Evolutionary conservation across 1,139 yeast genomes (phyloP).

Genomic region (Geotrichum cucujoidarum): DNA sequence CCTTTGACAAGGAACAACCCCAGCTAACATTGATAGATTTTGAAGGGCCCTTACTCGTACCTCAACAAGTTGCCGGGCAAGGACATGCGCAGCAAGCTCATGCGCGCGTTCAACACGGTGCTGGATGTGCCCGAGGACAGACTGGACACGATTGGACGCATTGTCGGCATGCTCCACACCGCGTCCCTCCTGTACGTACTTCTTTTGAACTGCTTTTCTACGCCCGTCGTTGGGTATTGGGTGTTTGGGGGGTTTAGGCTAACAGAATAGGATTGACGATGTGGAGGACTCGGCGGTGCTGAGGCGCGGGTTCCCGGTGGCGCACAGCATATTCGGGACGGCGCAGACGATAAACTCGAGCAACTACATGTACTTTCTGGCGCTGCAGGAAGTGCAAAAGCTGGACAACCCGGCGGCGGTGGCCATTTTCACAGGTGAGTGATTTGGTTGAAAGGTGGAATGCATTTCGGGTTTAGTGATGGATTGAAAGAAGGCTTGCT

Average conservation of each 20-base stretch:
- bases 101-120: conserved; percentile 48
- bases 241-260: neutral
- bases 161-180: conserved; percentile 57
- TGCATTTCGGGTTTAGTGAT: no score
- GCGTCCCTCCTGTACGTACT: conserved; percentile 48
- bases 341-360: conserved; percentile 81
- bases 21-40: conserved; percentile 29
- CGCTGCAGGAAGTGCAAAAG: conserved; percentile 49
- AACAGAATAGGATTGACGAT: conserved; percentile 54
- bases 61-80: conserved; percentile 52
- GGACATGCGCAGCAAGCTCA: conserved; percentile 47
- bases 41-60: conserved; percentile 52
- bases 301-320: conserved; percentile 72
- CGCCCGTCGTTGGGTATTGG: neutral
- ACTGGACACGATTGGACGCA: conserved; percentile 39
- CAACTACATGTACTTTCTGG: conserved; percentile 73
- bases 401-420: conserved; percentile 28
- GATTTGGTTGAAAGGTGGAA: neutral
- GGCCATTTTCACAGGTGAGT: conserved; percentile 27
- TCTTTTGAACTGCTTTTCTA: neutral
- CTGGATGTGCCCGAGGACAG: conserved; percentile 40
- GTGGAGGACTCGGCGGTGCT: conserved; percentile 71
- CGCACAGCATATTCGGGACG: conserved; percentile 69
- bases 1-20: no score
- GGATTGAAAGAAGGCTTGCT: neutral